Conservation (phyloP, 1,284 basidiomycete species). For the Ustilago esculenta region DNA sequence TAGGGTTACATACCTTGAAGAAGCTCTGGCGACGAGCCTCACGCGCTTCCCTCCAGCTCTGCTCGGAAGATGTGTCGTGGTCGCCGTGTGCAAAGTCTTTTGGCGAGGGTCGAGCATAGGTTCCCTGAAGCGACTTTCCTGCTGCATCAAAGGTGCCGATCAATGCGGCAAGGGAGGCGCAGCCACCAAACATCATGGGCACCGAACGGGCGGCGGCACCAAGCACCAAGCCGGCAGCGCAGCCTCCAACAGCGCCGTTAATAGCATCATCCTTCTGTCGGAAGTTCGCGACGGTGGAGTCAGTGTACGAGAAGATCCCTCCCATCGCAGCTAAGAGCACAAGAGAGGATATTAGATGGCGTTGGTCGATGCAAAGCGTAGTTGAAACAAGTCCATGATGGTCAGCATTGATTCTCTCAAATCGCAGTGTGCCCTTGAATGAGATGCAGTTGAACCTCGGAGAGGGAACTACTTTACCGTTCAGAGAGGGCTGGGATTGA, state of each 20-base stretch:
- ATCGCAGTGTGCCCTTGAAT: background rate
- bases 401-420: background rate
- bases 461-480: too few species aligned
- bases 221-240: constrained; percentile 90
- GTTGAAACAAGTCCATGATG: background rate
- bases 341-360: constrained; percentile 1
- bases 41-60: constrained; percentile 68
- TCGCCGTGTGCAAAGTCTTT: constrained; percentile 32
- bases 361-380: too few species aligned
- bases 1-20: constrained; percentile 69
- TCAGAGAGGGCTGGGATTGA: too few species aligned
- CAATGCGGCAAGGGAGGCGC: constrained; percentile 80
- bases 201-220: constrained; percentile 86
- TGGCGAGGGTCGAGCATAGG: constrained; percentile 41
- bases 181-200: constrained; percentile 83
- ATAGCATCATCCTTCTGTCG: constrained; percentile 82
- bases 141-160: constrained; percentile 86
- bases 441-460: too few species aligned
- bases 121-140: constrained; percentile 69
- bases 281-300: constrained; percentile 81
- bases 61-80: constrained; percentile 56
- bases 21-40: constrained; percentile 69
- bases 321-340: constrained; percentile 77
- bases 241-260: constrained; percentile 87
- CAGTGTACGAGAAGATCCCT: constrained; percentile 83